These are phyloP conservation scores for Hygrocybe coccinea DNA, from an alignment of 768 basidiomycete species.

Conservation along the genomic window DNA sequence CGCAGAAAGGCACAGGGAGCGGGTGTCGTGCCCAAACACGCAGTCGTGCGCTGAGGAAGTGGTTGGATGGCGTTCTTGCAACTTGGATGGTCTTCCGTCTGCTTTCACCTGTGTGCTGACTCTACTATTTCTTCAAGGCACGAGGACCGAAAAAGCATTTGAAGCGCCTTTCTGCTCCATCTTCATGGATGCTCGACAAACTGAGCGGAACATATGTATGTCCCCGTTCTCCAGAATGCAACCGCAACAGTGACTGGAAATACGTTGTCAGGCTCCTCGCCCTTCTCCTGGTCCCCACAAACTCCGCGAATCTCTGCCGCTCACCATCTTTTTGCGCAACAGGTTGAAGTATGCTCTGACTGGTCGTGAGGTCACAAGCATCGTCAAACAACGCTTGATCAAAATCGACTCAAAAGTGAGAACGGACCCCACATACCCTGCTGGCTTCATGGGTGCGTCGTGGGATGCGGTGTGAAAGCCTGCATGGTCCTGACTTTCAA, in stretches of 20 bases:
- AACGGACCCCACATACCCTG: conserved; percentile 94
- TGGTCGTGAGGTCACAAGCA: conserved; percentile 91
- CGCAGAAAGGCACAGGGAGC: not conserved
- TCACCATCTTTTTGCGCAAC: conserved; percentile 97
- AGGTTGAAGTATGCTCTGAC: conserved; percentile 98
- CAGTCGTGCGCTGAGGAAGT: not conserved
- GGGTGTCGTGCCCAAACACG: not conserved
- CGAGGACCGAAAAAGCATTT: conserved; percentile 99
- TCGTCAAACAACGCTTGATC: conserved; percentile 93
- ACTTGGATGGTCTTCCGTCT: conserved; percentile 5
- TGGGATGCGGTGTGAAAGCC: not conserved
- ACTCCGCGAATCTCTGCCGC: conserved; percentile 95
- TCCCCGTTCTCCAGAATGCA: conserved; percentile 8
- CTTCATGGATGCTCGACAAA: conserved; percentile 99
- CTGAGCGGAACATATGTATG: conserved; percentile 89
- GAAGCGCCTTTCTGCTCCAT: conserved; percentile 95
- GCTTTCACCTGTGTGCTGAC: not conserved
- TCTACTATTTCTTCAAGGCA: conserved; percentile 46
- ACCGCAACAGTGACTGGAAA: conserved; percentile 1
- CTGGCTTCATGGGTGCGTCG: conserved; percentile 90
- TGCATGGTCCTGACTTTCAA: conserved; percentile 1
- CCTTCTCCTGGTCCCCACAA: conserved; percentile 99
- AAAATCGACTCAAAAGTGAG: conserved; percentile 99
- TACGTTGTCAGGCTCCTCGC: conserved; percentile 71
- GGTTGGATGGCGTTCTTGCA: not conserved